These are phyloP conservation scores for Fusarium sp. DNA, from an alignment of 2,329 filamentous ascomycete species.

Conservation along the genomic window DNA sequence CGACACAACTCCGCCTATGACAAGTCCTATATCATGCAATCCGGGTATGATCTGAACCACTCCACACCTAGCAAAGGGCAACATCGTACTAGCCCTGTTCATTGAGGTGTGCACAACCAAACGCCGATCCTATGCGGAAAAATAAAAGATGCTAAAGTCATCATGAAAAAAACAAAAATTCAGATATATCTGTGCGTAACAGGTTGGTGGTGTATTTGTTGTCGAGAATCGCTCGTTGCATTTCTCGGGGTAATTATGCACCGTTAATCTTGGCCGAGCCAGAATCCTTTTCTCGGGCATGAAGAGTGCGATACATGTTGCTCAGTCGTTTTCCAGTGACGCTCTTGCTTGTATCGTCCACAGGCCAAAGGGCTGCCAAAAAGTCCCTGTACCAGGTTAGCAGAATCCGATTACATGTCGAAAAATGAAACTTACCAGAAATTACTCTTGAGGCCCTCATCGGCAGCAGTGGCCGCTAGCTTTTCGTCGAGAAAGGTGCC, in stretches of 20 bases:
- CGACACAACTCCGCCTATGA: slow-evolving; percentile 41
- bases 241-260: slow-evolving; percentile 39
- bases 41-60: slow-evolving; percentile 46
- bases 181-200: slow-evolving; percentile 38
- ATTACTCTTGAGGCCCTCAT: slow-evolving; percentile 60
- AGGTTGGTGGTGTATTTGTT: slow-evolving; percentile 4
- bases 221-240: not conserved
- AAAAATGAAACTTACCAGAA: slow-evolving; percentile 59
- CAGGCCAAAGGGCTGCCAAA: slow-evolving; percentile 59
- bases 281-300: slow-evolving; percentile 51
- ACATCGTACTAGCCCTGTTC: slow-evolving; percentile 42
- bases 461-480: slow-evolving; percentile 56
- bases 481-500: slow-evolving; percentile 69
- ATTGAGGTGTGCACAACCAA: slow-evolving; percentile 42
- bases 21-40: slow-evolving; percentile 48
- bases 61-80: slow-evolving; percentile 33
- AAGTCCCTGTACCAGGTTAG: slow-evolving; percentile 56
- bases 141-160: slow-evolving; percentile 40
- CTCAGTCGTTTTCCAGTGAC: slow-evolving; percentile 59
- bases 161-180: slow-evolving; percentile 36
- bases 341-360: slow-evolving; percentile 58
- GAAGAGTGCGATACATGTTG: slow-evolving; percentile 59
- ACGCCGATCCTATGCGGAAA: slow-evolving; percentile 48
- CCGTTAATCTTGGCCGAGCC: slow-evolving; percentile 50
- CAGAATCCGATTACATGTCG: not conserved